Evolutionary conservation across 176 grass and related monocot species (phyloP).

Genomic region (Poa pratensis): DNA sequence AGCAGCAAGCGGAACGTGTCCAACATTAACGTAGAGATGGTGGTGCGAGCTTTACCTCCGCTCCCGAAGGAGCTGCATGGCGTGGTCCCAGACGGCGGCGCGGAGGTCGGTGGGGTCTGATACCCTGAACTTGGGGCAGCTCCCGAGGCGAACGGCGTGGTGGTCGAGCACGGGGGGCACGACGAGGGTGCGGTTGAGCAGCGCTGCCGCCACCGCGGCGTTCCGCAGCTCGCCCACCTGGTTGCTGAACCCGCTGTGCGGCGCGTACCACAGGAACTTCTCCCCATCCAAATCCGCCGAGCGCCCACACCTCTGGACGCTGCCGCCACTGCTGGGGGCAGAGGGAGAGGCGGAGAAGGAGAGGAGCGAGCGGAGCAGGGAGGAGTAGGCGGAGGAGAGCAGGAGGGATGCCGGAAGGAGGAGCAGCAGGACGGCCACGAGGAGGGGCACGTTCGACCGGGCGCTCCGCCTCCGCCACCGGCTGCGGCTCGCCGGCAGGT

Average conservation of each 20-base stretch:
- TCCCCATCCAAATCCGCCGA: constrained; percentile 47
- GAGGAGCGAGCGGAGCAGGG: constrained; percentile 47
- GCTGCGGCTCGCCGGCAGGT: constrained; percentile 52
- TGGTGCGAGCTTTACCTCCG: constrained; percentile 53
- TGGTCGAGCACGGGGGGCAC: constrained; percentile 90
- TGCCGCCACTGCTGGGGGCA: background rate
- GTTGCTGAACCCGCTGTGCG: constrained; percentile 96
- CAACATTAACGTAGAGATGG: background rate
- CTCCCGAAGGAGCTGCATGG: constrained; percentile 72
- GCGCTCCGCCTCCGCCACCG: constrained; percentile 76
- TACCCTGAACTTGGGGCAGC: constrained; percentile 95
- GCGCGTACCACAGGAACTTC: constrained; percentile 93
- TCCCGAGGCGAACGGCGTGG: constrained; percentile 90
- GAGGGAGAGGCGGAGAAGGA: constrained; percentile 23
- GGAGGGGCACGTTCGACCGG: constrained; percentile 47
- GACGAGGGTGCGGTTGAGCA: constrained; percentile 90
- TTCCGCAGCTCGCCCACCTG: constrained; percentile 89
- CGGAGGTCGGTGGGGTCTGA: constrained; percentile 64
- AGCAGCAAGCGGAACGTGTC: background rate
- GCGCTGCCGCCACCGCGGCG: constrained; percentile 67
- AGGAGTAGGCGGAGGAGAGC: constrained; percentile 53
- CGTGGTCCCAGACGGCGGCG: constrained; percentile 75
- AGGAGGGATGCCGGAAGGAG: constrained; percentile 42
- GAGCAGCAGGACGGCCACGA: constrained; percentile 53
- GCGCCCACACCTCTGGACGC: constrained; percentile 32